Conservation (phyloP, 2,329 filamentous ascomycete genomes). For the Leptographium procerum region DNA sequence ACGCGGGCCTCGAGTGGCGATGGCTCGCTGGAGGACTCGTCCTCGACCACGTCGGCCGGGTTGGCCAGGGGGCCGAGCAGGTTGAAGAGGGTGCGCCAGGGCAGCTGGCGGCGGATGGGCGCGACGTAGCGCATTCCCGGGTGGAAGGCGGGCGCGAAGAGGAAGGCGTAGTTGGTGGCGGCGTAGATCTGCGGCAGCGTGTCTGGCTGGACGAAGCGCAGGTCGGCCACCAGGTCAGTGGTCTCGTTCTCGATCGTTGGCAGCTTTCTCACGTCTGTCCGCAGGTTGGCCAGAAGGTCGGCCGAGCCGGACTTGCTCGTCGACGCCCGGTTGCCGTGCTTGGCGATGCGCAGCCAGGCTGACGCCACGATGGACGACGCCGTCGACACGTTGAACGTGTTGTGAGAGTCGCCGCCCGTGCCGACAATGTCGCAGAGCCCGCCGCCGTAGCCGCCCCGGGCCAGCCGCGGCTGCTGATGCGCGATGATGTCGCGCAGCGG, state of each 20-base stretch:
- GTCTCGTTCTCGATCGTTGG: constrained; percentile 29
- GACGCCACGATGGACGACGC: constrained; percentile 87
- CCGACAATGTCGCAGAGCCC: constrained; percentile 94
- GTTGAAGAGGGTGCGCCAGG: constrained; percentile 96
- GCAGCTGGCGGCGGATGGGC: constrained; percentile 73
- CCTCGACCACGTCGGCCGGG: constrained; percentile 61
- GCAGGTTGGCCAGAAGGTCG: constrained; percentile 71
- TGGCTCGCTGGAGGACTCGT: constrained; percentile 1
- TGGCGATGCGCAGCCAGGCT: constrained; percentile 72
- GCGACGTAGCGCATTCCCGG: constrained; percentile 87
- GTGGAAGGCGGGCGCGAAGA: constrained; percentile 94
- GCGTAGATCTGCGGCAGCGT: constrained; percentile 65
- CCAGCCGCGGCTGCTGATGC: constrained; percentile 35
- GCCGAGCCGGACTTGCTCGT: constrained; percentile 94
- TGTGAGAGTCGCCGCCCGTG: constrained; percentile 90
- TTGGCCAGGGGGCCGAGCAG: constrained; percentile 87
- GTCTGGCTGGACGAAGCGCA: constrained; percentile 60
- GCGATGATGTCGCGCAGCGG: constrained; percentile 51
- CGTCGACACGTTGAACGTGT: constrained; percentile 97
- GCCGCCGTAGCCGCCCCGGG: constrained; percentile 66
- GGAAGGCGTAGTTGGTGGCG: constrained; percentile 80
- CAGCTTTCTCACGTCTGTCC: no score
- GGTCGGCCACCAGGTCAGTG: constrained; percentile 48
- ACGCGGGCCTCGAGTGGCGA: constrained; percentile 65
- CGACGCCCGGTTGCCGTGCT: constrained; percentile 92